Evolutionary conservation across 192 early-diverging fungal species (phyloP), one percentile per base, ranked within the genome.

Genomic region (Kickxella alabastrina): DNA sequence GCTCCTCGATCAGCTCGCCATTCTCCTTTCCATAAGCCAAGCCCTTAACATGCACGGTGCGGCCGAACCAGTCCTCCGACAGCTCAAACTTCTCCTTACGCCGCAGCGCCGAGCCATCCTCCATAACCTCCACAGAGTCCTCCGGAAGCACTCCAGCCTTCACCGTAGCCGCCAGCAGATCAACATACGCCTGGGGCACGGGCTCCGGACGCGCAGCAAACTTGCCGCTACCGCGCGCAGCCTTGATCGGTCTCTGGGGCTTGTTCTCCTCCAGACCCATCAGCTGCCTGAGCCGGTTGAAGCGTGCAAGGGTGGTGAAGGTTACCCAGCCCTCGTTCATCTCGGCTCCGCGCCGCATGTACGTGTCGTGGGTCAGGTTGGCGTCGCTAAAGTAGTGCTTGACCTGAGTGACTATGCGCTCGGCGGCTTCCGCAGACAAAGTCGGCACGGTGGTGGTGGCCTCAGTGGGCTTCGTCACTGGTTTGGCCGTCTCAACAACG

Each of bases 331-430:
- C 73, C 43, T 65, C 67, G 37, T 70, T 48, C 40, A 43, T 46
- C 14, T 31, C 35, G 3, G 70, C 44, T 13, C 40, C 46, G 48
- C 70, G 60, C 50, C 66, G 58, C 67, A 76, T 69, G 36, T 49
- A 76, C 26, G 39, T 37, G 51, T 76, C 73, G 57, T 69, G 73
- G 57, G 59, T 76, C 50, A 76, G 46, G 62, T 65, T 76, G 14
- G 62, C 73, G 17, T 76, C 62, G 62, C 62, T 61, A 50, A 76
- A 65, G 51, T 76, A 76, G 62, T 76, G 62, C 73, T 76, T 76
- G 36, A 76, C 56, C 37, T 76, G 73, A 8, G 42, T 17, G 8
- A 75, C 65, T 0, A 75, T 38, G 54, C 58, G 57, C 12, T 48
- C 48, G 15, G 71, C 57, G 0, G 41, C 52, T 21, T 68, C 59